phyloP scores from a whole-genome alignment of 176 grass and related monocot species.

The Pharus latifolius region DNA sequence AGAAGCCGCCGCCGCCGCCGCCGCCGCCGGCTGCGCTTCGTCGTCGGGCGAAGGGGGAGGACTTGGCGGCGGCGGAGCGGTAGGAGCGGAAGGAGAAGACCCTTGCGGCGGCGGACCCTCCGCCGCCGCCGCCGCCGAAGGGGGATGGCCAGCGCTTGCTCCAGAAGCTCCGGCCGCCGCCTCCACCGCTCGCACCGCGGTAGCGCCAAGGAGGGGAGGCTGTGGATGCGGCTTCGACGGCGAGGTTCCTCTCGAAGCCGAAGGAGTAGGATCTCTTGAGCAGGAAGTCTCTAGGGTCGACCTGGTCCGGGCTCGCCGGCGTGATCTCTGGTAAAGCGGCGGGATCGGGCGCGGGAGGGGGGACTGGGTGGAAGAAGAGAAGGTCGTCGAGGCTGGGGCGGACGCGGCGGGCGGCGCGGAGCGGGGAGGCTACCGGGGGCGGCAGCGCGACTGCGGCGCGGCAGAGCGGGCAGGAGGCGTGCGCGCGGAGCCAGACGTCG shows the following conservation, averaged over 20 bases:
- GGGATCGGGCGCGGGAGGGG: not conserved
- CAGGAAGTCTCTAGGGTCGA: conserved; percentile 38
- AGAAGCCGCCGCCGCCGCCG: conserved; percentile 20
- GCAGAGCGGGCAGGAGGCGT: conserved; percentile 81
- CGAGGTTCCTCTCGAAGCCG: conserved; percentile 67
- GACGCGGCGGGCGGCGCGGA: conserved; percentile 32
- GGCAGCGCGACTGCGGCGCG: conserved; percentile 50
- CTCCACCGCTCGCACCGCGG: not conserved
- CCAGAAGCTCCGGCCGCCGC: conserved; percentile 52
- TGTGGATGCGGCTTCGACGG: conserved; percentile 45
- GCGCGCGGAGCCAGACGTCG: conserved; percentile 85
- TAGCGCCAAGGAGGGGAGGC: conserved; percentile 57
- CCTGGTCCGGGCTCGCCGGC: conserved; percentile 30
- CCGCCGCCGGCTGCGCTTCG: not conserved
- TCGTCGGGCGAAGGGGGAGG: conserved; percentile 57
- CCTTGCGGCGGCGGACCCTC: conserved; percentile 28
- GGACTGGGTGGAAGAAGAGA: conserved; percentile 50
- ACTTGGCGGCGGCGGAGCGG: conserved; percentile 28
- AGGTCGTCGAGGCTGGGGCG: conserved; percentile 78
- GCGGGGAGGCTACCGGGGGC: conserved; percentile 22
- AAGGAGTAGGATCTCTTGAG: conserved; percentile 85
- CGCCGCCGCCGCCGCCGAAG: conserved; percentile 27
- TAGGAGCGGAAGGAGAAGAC: conserved; percentile 88
- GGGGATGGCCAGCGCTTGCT: conserved; percentile 95
- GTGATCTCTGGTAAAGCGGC: conserved; percentile 24